Percentiles rank a stretch among this genome's conserved stretches.
phyloP scores from a whole-genome alignment of 495 filamentous ascomycete species.

The Chaetomidium leptoderma region DNA sequence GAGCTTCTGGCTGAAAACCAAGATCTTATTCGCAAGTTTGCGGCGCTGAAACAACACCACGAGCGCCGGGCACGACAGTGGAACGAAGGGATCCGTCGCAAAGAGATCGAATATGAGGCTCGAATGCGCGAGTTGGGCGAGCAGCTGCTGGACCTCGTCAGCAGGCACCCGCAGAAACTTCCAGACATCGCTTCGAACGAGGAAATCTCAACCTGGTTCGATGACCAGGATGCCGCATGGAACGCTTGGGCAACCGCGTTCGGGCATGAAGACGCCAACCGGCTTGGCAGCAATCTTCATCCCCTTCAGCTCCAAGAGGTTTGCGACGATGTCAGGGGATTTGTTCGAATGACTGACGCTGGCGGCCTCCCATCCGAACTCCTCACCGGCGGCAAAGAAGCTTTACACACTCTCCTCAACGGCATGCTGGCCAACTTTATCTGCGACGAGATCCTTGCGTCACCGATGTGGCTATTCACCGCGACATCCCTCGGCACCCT shows the following conservation, averaged over 20 bases:
- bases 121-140: constrained; percentile 14
- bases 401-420: constrained; percentile 9
- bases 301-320: constrained; percentile 18
- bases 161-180: neutral
- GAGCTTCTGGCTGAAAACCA: constrained; percentile 24
- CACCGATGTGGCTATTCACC: constrained; percentile 18
- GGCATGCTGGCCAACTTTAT: constrained; percentile 21
- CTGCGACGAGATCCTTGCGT: neutral
- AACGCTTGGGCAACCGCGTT: constrained; percentile 4
- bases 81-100: constrained; percentile 15
- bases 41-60: neutral
- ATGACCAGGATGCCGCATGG: constrained; percentile 3
- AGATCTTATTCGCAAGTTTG: constrained; percentile 8
- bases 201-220: constrained; percentile 12
- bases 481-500: neutral
- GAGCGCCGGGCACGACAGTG: constrained; percentile 19
- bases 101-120: constrained; percentile 11
- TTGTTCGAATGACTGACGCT: constrained; percentile 8
- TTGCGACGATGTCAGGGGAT: constrained; percentile 1
- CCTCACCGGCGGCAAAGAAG: neutral
- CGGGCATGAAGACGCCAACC: constrained; percentile 2
- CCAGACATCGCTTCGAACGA: constrained; percentile 4
- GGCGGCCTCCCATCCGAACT: constrained; percentile 5
- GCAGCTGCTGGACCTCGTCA: constrained; percentile 2
- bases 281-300: constrained; percentile 6